Percentiles rank a stretch among this genome's conserved stretches.
phyloP scores from a whole-genome alignment of 2,329 filamentous ascomycete species.

The Phoma herbarum region DNA sequence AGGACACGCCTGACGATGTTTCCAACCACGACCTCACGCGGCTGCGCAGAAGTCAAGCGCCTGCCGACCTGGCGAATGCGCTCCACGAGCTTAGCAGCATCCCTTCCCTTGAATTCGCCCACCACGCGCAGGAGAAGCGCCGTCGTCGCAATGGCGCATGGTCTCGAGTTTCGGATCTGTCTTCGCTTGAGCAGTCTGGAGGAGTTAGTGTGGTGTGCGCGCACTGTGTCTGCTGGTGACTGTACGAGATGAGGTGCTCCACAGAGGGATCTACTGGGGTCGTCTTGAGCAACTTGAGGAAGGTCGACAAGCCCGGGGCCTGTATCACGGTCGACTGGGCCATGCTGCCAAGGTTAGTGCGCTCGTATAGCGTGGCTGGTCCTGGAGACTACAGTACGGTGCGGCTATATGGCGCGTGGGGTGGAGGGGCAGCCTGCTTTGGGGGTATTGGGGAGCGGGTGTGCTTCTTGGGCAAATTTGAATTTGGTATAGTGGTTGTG shows the following conservation, averaged over 20 bases:
- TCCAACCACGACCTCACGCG: conserved; percentile 88
- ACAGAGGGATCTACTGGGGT: conserved; percentile 81
- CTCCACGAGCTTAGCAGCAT: conserved; percentile 79
- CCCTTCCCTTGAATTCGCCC: conserved; percentile 78
- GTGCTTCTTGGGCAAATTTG: not conserved
- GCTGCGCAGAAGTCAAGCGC: conserved; percentile 81
- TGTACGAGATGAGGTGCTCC: conserved; percentile 83
- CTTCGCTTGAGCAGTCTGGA: conserved; percentile 84
- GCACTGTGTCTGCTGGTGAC: conserved; percentile 21
- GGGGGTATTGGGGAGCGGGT: not conserved
- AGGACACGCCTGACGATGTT: conserved; percentile 93
- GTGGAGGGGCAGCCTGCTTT: conserved; percentile 32
- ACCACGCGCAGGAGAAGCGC: conserved; percentile 89
- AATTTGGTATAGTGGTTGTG: no score
- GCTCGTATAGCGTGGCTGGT: not conserved
- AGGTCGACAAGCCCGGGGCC: conserved; percentile 79
- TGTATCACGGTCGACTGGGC: conserved; percentile 46
- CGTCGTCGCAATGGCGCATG: conserved; percentile 90
- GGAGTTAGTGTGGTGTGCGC: conserved; percentile 7
- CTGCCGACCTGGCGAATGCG: conserved; percentile 82
- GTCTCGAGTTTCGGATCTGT: conserved; percentile 86
- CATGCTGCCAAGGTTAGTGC: conserved; percentile 23
- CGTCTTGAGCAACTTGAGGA: conserved; percentile 76
- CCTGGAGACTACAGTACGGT: conserved; percentile 5
- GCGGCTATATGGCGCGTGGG: conserved; percentile 27